Evolutionary conservation across 2,329 filamentous ascomycete genomes (phyloP), one percentile per base, ranked within the genome.

Genomic region (Emergomyces orientalis): DNA sequence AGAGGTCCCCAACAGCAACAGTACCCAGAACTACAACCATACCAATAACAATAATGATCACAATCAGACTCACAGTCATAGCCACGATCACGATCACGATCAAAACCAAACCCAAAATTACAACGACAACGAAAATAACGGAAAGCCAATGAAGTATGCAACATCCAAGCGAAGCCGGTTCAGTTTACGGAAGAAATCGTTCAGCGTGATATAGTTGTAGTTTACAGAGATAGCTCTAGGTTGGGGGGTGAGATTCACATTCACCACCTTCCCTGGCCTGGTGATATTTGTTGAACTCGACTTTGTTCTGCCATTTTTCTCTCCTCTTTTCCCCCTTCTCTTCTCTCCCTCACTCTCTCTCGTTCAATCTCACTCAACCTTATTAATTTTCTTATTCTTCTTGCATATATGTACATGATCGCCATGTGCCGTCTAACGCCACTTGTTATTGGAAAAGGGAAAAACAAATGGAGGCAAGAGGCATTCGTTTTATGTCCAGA

Each of bases 111-210:
- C n/a, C n/a, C 22, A 49, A 22, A 54, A 54, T 34, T 3, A 30
- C 51, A 54, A 32, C 27, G 30, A 19, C 30, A 7, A 22, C 13
- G 19, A 54, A 32, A 54, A 19, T 34, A 54, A 54, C 30, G 49
- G 37, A 32, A 56, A 61, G 2, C 30, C 52, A 5, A 14, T 30
- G 6, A 63, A 65, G 37, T 57, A 63, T 43, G 60, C 58, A 37
- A 65, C 52, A 41, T 59, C 59, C 3, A 73, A 71, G 66, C 77
- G 73, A 70, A 76, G 74, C 65, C 74, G 74, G 47, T 79, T 79
- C 68, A 77, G 75, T 61, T 68, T 79, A 62, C 69, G 75, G 58
- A 79, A 77, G 67, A 79, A 77, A 66, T 76, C 74, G 7, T 78
- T 78, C 62, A 76, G 72, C 67, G 72, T 77, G 63, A 67, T 71